Evolutionary conservation across 2,329 filamentous ascomycete species (phyloP).

Genomic region (Dothideomycetes sp.): DNA sequence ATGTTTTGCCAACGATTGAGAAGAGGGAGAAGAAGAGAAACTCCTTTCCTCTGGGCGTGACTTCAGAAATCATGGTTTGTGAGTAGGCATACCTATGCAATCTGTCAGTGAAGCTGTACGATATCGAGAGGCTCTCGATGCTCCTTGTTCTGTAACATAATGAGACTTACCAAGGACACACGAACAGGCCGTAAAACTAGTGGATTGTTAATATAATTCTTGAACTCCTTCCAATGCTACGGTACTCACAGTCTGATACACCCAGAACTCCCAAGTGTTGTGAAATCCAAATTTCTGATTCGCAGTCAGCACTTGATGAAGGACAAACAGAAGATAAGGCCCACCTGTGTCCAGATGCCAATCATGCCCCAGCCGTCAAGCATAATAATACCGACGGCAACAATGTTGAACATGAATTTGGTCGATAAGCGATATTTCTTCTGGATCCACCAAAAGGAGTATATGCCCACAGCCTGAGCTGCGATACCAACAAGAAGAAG

Average conservation of each 20-base stretch:
- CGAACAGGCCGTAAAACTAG: constrained; percentile 52
- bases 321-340: constrained; percentile 28
- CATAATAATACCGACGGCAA: constrained; percentile 51
- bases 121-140: too few relatives aligned
- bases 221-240: too few relatives aligned
- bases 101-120: too few relatives aligned
- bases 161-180: constrained; percentile 61
- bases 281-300: constrained; percentile 41
- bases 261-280: constrained; percentile 41
- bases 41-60: constrained; percentile 57
- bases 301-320: constrained; percentile 45
- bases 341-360: constrained; percentile 41
- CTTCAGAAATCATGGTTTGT: constrained; percentile 60
- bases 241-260: constrained; percentile 34
- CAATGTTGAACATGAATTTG: constrained; percentile 58
- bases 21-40: constrained; percentile 62
- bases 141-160: too few relatives aligned
- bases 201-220: constrained; percentile 1
- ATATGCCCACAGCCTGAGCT: constrained; percentile 53
- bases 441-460: constrained; percentile 47
- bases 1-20: constrained; percentile 58
- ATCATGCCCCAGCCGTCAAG: constrained; percentile 51
- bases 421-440: constrained; percentile 47
- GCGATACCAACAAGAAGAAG: constrained; percentile 55
- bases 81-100: constrained; percentile 62